Base-by-base conservation (phyloP, 1,284 basidiomycete species). In the Boletus albobrunnescens region DNA sequence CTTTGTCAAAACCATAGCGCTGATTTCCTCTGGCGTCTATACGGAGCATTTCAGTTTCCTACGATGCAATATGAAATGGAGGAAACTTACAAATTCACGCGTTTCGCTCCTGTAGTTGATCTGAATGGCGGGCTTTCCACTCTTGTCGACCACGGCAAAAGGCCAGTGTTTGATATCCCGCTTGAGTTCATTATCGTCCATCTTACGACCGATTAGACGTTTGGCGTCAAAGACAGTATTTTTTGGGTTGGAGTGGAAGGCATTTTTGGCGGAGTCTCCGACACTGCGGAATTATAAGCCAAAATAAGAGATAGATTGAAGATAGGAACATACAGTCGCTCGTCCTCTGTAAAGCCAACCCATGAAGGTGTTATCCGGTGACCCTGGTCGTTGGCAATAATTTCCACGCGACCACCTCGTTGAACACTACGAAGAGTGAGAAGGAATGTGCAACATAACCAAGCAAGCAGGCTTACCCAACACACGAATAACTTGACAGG, bases 381-480 rank as follows among this genome's bases (percentile, higher is more conserved):
- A 69, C 94, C 94, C 70, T 96, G 93, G 76, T 95, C 94, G 73
- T 96, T 96, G 68, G 94, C 91, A 63, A 95, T 94, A 60, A 95
- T 96, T 72, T 97, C 93, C 33, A 96, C 93, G 59, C 89, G 88
- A 59, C 92, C 94, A 52, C 87, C 87, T 50, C 87, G 87, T 72
- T 94, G 91, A 47, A 97, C 91, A 77, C 93, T 91, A 56, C 9
- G 1, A 46, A 38, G 41, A 30, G 22, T 47, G 22, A 53, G 32
- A 10, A 1, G 32, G 19, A 8, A 37, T 1, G 12, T 1, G 2
- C 3, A 20, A 14, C 3, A 3, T 14, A 2, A 2, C 4, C 12
- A 11, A 14, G 12, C 1, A 16, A 47, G 36, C 6, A 2, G 4
- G 70, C 79, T 54, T 52, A 84, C 81, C 79, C 85, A 61, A 89